Evolutionary conservation across 208 protist species (phyloP).

Genomic region (Trypanosoma avium): DNA sequence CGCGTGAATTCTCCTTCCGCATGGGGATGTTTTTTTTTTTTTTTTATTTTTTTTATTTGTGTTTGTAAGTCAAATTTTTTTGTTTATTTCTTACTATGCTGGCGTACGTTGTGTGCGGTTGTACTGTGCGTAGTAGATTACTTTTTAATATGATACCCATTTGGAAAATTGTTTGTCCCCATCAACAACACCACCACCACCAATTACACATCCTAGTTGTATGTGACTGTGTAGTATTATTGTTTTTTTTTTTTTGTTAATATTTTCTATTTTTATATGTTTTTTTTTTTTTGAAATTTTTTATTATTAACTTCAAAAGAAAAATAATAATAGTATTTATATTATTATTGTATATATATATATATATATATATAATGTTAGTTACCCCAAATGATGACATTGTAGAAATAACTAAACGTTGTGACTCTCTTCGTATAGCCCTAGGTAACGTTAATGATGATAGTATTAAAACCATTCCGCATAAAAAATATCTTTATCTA

Average conservation of each 20-base stretch:
- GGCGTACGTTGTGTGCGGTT: too few species aligned
- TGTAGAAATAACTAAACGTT: slow-evolving; percentile 25
- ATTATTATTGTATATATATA: neutral
- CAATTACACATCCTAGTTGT: too few species aligned
- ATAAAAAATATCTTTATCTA: slow-evolving; percentile 26
- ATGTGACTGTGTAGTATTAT: neutral
- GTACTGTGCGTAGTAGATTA: too few species aligned
- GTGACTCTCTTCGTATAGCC: slow-evolving; percentile 12
- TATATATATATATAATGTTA: slow-evolving; percentile 18
- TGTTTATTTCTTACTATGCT: too few species aligned
- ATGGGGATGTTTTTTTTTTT: slow-evolving; percentile 4
- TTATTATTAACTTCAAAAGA: slow-evolving; percentile 9
- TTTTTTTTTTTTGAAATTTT: neutral
- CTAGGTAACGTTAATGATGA: slow-evolving; percentile 14
- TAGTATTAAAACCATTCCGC: slow-evolving; percentile 17
- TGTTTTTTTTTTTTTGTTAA: neutral
- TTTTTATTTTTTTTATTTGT: slow-evolving; percentile 4
- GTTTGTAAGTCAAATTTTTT: too few species aligned
- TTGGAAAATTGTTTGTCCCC: too few species aligned
- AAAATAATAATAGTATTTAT: too few species aligned
- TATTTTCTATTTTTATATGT: neutral
- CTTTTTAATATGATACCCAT: too few species aligned
- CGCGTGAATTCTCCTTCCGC: too few species aligned
- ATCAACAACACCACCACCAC: too few species aligned
- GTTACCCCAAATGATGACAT: slow-evolving; percentile 30